A percentile compares a stretch with the other conserved stretches of the same genome.
Conservation (phyloP, 2,329 filamentous ascomycete genomes). For the Aspergillus fumigatus region DNA sequence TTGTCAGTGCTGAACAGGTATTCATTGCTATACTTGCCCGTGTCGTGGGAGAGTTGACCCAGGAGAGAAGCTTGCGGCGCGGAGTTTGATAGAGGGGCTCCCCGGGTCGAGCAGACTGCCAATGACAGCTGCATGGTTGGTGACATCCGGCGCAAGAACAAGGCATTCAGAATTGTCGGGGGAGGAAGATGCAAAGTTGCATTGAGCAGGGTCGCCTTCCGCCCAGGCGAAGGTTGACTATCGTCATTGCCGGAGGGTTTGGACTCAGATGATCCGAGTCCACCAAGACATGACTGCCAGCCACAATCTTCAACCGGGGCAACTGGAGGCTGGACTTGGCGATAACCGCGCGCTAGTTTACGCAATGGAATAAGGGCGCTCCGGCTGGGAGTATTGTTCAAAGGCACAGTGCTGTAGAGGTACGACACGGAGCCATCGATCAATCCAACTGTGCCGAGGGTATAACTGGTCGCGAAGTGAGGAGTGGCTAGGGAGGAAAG, state of each 20-base stretch:
- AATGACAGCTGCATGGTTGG: conserved; percentile 75
- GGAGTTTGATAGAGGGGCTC: conserved; percentile 39
- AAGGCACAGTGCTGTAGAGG: conserved; percentile 82
- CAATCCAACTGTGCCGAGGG: conserved; percentile 79
- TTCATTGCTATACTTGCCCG: conserved; percentile 81
- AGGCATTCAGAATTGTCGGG: conserved; percentile 76
- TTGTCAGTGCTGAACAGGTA: conserved; percentile 91
- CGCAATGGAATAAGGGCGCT: conserved; percentile 73
- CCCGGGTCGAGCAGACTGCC: conserved; percentile 47
- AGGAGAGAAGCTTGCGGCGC: conserved; percentile 43
- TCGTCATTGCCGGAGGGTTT: conserved; percentile 7
- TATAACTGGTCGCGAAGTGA: conserved; percentile 92
- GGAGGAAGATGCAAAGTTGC: conserved; percentile 52
- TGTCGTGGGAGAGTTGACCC: conserved; percentile 61
- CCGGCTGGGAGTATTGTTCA: conserved; percentile 60
- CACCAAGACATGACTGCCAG: conserved; percentile 29
- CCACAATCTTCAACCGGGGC: conserved; percentile 30
- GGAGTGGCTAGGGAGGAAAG: conserved; percentile 88
- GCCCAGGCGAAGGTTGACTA: conserved; percentile 1
- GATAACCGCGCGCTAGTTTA: conserved; percentile 75
- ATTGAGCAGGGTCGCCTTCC: conserved; percentile 42
- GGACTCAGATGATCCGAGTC: conserved; percentile 7
- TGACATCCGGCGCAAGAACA: conserved; percentile 74
- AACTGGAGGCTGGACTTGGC: conserved; percentile 58
- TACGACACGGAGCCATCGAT: conserved; percentile 98